Percentiles rank a stretch among this genome's conserved stretches.
Conservation (phyloP, 805 yeast genomes). For the Yamadazyma insecticola region DNA sequence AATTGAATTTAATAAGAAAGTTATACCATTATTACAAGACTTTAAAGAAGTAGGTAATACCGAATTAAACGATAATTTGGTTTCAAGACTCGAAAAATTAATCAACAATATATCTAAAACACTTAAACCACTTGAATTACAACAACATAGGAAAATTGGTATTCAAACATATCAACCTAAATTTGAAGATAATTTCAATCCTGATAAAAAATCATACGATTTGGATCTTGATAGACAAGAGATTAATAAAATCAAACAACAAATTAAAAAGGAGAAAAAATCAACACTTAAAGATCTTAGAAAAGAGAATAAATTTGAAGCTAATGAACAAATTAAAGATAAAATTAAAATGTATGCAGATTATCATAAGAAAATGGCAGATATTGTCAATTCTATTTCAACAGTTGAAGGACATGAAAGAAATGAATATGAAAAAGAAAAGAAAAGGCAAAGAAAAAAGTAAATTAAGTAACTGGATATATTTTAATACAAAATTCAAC, state of each 20-base stretch:
- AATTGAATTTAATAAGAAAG: constrained; percentile 44
- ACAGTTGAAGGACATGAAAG: constrained; percentile 95
- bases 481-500: not conserved
- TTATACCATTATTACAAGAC: constrained; percentile 17
- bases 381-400: constrained; percentile 77
- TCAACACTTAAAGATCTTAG: constrained; percentile 85
- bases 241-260: constrained; percentile 72
- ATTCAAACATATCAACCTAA: constrained; percentile 84
- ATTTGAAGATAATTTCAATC: constrained; percentile 93
- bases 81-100: constrained; percentile 47
- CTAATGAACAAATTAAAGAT: constrained; percentile 76
- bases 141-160: constrained; percentile 78
- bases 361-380: constrained; percentile 88
- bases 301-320: constrained; percentile 80
- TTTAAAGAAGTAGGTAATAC: constrained; percentile 9
- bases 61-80: constrained; percentile 31
- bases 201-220: constrained; percentile 90
- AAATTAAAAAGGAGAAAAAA: constrained; percentile 89
- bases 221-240: constrained; percentile 70
- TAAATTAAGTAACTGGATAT: constrained; percentile 4
- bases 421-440: constrained; percentile 87
- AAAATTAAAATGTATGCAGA: constrained; percentile 71
- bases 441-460: constrained; percentile 55
- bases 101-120: constrained; percentile 30
- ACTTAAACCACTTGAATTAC: constrained; percentile 80